Percentiles rank a stretch among this genome's conserved stretches.
Evolutionary conservation across 345 rosid species (phyloP).

Genomic region (Carallia brachiata): DNA sequence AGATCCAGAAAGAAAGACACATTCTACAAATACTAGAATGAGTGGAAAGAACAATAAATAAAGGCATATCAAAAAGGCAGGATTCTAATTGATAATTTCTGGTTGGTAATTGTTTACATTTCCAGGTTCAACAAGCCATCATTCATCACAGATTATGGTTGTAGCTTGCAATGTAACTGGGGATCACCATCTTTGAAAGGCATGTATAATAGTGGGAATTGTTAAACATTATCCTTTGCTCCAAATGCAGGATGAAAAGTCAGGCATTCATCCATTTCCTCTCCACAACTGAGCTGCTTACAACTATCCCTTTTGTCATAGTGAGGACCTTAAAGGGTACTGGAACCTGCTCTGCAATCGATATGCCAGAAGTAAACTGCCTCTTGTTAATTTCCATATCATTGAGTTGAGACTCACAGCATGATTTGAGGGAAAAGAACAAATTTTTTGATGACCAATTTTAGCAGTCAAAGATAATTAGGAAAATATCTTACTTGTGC

Average conservation of each 20-base stretch:
- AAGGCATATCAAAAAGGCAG: conserved; percentile 5
- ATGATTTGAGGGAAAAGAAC: too few species aligned
- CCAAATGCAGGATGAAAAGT: conserved; percentile 64
- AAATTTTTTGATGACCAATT: too few species aligned
- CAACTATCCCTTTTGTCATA: conserved; percentile 6
- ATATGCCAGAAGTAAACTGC: background rate
- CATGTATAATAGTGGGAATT: background rate
- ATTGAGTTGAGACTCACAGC: background rate
- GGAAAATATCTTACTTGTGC: too few species aligned
- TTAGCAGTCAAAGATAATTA: too few species aligned
- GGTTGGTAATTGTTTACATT: background rate
- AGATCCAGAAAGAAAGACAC: conserved; percentile 43
- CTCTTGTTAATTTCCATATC: too few species aligned
- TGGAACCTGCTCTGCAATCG: background rate
- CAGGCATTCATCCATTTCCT: conserved; percentile 26
- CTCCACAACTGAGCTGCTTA: conserved; percentile 7
- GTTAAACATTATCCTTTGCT: background rate
- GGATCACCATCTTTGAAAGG: background rate
- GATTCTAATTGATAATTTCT: background rate
- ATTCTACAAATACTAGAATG: conserved; percentile 33
- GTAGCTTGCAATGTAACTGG: background rate
- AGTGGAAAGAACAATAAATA: conserved; percentile 19
- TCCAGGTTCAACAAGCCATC: background rate
- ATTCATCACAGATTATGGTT: background rate
- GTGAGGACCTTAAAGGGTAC: conserved; percentile 8